phyloP scores from a whole-genome alignment of 371 early-diverging fungal genomes.

The Nosema muscidifuracis region DNA sequence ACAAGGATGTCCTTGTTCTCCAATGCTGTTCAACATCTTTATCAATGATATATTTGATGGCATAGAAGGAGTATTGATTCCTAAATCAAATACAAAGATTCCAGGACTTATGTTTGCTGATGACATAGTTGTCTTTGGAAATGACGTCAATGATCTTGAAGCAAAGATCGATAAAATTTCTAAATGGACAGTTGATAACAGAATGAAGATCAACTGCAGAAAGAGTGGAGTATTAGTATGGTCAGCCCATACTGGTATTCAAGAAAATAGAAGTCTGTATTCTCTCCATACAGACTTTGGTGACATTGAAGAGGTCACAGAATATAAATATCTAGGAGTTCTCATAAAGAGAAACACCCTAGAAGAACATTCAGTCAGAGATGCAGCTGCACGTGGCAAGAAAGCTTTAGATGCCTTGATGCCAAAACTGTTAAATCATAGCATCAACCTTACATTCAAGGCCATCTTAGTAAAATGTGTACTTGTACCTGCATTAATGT shows the following conservation, averaged over 20 bases:
- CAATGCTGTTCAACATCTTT: slow-evolving; percentile 20
- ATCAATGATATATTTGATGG: slow-evolving; percentile 31
- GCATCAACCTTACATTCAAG: neutral
- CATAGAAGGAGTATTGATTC: slow-evolving; percentile 13
- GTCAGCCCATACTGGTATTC: neutral
- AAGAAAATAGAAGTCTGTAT: neutral
- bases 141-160: neutral
- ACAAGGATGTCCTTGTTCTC: slow-evolving; percentile 31
- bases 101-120: slow-evolving; percentile 33
- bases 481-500: slow-evolving; percentile 1
- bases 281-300: neutral
- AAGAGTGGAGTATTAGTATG: slow-evolving; percentile 25
- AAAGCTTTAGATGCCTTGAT: neutral
- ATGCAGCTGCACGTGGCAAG: neutral
- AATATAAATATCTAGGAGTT: neutral
- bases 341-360: neutral
- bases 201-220: slow-evolving; percentile 9
- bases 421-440: neutral
- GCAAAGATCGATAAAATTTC: neutral
- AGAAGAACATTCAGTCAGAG: neutral
- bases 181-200: slow-evolving; percentile 9
- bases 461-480: slow-evolving; percentile 1
- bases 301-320: neutral
- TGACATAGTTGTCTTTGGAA: slow-evolving; percentile 34
- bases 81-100: neutral